These are phyloP conservation scores for Nakataea oryzae DNA, from an alignment of 2,329 filamentous ascomycete species.

Conservation along the genomic window DNA sequence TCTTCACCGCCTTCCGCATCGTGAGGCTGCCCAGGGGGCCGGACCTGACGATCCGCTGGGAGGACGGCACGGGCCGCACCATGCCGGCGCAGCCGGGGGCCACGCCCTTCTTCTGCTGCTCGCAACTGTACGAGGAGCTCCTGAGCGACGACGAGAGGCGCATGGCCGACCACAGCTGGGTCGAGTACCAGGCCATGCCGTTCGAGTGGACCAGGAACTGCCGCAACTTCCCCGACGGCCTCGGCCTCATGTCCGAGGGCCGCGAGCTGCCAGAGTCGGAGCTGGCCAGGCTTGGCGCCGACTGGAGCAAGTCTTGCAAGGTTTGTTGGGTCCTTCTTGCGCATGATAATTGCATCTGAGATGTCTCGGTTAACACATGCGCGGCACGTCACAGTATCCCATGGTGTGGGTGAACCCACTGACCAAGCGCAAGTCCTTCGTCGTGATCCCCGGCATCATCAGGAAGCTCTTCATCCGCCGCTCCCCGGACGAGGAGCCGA, in stretches of 20 bases:
- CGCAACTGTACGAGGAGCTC: slow-evolving; percentile 41
- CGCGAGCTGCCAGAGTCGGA: slow-evolving; percentile 45
- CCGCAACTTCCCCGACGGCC: slow-evolving; percentile 55
- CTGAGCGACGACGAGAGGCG: slow-evolving; percentile 16
- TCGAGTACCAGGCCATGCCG: slow-evolving; percentile 24
- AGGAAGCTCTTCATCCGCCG: slow-evolving; percentile 21
- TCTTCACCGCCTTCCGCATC: slow-evolving; percentile 23
- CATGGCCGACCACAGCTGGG: slow-evolving; percentile 18
- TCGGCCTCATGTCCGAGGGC: slow-evolving; percentile 52
- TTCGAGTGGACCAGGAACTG: slow-evolving; percentile 42
- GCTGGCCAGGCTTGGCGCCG: slow-evolving; percentile 21
- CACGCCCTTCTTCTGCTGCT: slow-evolving; percentile 19
- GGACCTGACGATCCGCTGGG: slow-evolving; percentile 16
- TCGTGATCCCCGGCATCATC: slow-evolving; percentile 23
- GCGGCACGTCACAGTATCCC: slow-evolving; percentile 21
- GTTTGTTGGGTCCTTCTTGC: no score
- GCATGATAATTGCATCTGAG: slow-evolving; percentile 6
- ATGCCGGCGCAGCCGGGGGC: slow-evolving; percentile 21
- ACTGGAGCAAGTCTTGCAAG: no score
- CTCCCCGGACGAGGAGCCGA: slow-evolving; percentile 14
- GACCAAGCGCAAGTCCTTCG: slow-evolving; percentile 16
- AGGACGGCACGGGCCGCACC: slow-evolving; percentile 21
- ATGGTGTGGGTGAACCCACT: slow-evolving; percentile 26
- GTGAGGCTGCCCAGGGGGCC: slow-evolving; percentile 21
- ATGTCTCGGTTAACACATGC: not conserved